Percentiles rank a stretch among this genome's conserved stretches.
Evolutionary conservation across 2,329 filamentous ascomycete genomes (phyloP).

Genomic region (Botryotinia globosa): DNA sequence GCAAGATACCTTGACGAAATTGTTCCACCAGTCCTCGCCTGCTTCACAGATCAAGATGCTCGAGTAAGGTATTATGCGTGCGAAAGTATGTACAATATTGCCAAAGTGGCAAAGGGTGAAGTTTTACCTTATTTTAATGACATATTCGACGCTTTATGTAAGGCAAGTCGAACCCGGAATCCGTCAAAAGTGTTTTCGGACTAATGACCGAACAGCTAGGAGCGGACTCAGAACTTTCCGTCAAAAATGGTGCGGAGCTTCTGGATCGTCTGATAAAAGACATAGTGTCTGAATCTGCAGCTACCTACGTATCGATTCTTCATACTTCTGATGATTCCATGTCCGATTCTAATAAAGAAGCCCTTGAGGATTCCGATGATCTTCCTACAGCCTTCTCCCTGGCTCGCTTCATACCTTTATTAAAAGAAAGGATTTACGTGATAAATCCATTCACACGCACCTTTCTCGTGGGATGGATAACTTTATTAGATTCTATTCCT

Average conservation of each 20-base stretch:
- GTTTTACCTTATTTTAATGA: constrained; percentile 97
- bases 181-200: neutral
- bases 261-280: constrained; percentile 94
- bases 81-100: constrained; percentile 99
- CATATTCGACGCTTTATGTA: constrained; percentile 95
- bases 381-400: constrained; percentile 89
- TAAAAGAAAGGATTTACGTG: constrained; percentile 92
- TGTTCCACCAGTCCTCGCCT: constrained; percentile 92
- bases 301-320: constrained; percentile 88
- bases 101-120: constrained; percentile 97
- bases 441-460: constrained; percentile 92
- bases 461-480: constrained; percentile 96
- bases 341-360: constrained; percentile 48
- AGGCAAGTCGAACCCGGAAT: constrained; percentile 55
- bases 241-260: constrained; percentile 96
- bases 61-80: constrained; percentile 97
- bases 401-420: constrained; percentile 82
- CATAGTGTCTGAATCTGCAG: constrained; percentile 91
- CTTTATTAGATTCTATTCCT: constrained; percentile 89
- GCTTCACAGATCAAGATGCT: constrained; percentile 97
- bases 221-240: constrained; percentile 91
- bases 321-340: constrained; percentile 58
- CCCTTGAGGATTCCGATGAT: constrained; percentile 45
- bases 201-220: constrained; percentile 62
- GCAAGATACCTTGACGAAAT: constrained; percentile 90